Evolutionary conservation across 345 rosid genomes (phyloP).

Genomic region (Lumnitzera littorea): DNA sequence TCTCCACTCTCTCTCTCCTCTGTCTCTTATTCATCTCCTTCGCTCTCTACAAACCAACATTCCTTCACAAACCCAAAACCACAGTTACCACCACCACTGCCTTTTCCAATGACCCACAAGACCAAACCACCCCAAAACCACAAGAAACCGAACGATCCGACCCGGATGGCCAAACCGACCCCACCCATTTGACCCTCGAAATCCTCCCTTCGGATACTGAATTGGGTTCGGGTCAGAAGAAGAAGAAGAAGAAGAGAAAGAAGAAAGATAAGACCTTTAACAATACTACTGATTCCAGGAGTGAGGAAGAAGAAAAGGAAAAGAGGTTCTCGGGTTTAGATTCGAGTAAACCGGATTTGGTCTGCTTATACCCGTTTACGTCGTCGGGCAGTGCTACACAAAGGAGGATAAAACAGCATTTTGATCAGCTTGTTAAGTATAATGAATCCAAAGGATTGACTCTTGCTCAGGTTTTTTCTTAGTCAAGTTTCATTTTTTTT

Average conservation of each 20-base stretch:
- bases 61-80: no score
- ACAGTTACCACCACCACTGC: no score
- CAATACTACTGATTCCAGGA: not conserved
- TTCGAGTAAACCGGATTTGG: slow-evolving; percentile 46
- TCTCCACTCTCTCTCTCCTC: slow-evolving; percentile 35
- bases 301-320: slow-evolving; percentile 43
- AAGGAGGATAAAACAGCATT: slow-evolving; percentile 90
- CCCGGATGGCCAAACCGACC: slow-evolving; percentile 18
- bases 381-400: slow-evolving; percentile 81
- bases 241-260: slow-evolving; percentile 21
- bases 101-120: not conserved
- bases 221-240: slow-evolving; percentile 5
- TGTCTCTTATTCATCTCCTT: slow-evolving; percentile 22
- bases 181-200: slow-evolving; percentile 36
- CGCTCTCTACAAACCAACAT: slow-evolving; percentile 20
- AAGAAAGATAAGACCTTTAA: slow-evolving; percentile 7
- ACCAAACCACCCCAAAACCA: not conserved
- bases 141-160: slow-evolving; percentile 4
- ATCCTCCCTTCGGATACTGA: slow-evolving; percentile 32
- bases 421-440: slow-evolving; percentile 70
- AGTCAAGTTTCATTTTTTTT: not conserved
- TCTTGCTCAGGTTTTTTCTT: slow-evolving; percentile 55
- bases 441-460: slow-evolving; percentile 63
- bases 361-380: slow-evolving; percentile 74
- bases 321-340: slow-evolving; percentile 18